These are phyloP conservation scores for Epichloe sylvatica DNA, from an alignment of 2,329 filamentous ascomycete genomes.

Conservation along the genomic window DNA sequence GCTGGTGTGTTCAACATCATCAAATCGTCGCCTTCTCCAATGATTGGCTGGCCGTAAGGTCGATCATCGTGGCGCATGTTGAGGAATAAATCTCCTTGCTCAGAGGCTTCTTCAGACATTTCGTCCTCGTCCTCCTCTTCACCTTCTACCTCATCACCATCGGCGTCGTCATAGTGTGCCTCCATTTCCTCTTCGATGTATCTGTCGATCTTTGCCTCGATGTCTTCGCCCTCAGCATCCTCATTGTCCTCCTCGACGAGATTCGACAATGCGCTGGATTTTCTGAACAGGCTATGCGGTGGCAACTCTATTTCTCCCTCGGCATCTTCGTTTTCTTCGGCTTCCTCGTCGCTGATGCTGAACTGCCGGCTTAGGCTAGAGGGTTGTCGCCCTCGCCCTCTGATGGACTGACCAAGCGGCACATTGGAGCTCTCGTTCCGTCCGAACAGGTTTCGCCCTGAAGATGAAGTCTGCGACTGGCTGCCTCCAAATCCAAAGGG, in stretches of 20 bases:
- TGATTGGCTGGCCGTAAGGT: conserved; percentile 23
- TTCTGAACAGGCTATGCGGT: conserved; percentile 20
- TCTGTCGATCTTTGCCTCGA: conserved; percentile 23
- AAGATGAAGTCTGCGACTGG: conserved; percentile 12
- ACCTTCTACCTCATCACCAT: conserved; percentile 23
- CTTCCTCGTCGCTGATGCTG: conserved; percentile 20
- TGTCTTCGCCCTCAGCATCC: conserved; percentile 17
- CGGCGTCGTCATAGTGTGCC: conserved; percentile 22
- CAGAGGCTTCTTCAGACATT: conserved; percentile 25
- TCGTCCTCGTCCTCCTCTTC: conserved; percentile 27
- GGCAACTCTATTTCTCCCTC: conserved; percentile 23
- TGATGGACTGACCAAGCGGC: conserved; percentile 35
- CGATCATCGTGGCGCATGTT: conserved; percentile 31
- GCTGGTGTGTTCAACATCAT: conserved; percentile 43
- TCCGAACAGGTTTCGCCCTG: conserved; percentile 25
- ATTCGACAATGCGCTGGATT: conserved; percentile 9
- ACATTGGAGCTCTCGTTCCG: conserved; percentile 23
- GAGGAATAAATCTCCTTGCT: conserved; percentile 35
- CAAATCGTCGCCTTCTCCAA: conserved; percentile 35
- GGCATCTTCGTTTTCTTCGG: conserved; percentile 18
- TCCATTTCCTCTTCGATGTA: conserved; percentile 23
- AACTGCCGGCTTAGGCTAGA: conserved; percentile 36
- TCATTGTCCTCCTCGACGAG: conserved; percentile 10
- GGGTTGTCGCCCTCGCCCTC: conserved; percentile 28
- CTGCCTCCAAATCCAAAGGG: conserved; percentile 25